Evolutionary conservation across 2,329 filamentous ascomycete genomes (phyloP).

Genomic region (Stemphylium vesicarium): DNA sequence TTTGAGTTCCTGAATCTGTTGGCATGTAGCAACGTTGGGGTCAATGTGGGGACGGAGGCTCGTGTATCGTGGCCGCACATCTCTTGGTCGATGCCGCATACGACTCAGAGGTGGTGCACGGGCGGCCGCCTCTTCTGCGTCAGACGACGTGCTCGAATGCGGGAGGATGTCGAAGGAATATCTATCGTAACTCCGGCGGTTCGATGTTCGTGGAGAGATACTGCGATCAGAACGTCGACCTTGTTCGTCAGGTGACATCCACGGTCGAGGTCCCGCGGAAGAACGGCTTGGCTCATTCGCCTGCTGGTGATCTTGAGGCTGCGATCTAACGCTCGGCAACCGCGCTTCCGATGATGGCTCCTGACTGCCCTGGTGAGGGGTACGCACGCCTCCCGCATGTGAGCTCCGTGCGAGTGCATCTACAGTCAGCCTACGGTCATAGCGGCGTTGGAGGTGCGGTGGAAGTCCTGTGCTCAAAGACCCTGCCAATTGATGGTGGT

Average conservation of each 20-base stretch:
- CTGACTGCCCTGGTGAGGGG: conserved; percentile 16
- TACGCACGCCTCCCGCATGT: conserved; percentile 10
- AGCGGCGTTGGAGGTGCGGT: conserved; percentile 7
- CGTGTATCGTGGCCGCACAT: conserved; percentile 23
- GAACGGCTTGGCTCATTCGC: conserved; percentile 11
- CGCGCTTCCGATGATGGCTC: conserved; percentile 9
- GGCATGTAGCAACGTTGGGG: conserved; percentile 29
- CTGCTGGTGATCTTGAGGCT: conserved; percentile 21
- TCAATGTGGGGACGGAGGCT: conserved; percentile 22
- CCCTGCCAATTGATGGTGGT: conserved; percentile 3
- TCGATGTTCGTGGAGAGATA: conserved; percentile 37
- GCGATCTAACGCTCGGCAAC: conserved; percentile 13
- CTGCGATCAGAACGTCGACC: conserved; percentile 33
- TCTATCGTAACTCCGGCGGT: conserved; percentile 41
- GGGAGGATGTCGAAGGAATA: conserved; percentile 35
- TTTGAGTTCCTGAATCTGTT: conserved; percentile 42
- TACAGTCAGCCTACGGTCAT: conserved; percentile 4
- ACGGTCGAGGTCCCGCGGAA: conserved; percentile 21
- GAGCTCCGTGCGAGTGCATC: conserved; percentile 12
- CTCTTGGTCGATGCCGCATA: conserved; percentile 21
- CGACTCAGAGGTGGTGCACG: conserved; percentile 28
- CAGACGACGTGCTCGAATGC: conserved; percentile 29
- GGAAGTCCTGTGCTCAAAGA: conserved; percentile 1
- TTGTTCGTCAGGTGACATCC: conserved; percentile 17
- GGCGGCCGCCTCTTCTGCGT: conserved; percentile 33